Base-by-base conservation (phyloP, 352 stramenopile genomes). In the Phytopythium mirpurense region DNA sequence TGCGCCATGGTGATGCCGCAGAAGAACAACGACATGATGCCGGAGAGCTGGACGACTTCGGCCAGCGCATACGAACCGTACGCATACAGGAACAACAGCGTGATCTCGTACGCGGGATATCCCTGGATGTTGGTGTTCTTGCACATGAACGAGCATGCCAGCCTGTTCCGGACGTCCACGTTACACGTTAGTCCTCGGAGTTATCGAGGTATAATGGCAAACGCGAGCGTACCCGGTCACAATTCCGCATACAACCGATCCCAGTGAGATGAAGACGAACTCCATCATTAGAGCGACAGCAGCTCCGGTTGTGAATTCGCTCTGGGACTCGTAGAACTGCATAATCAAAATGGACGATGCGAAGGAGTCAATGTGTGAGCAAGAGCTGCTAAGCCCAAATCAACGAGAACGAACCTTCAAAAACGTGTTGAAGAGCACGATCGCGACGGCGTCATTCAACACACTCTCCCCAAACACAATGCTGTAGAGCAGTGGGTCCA, bases 371-470 rank as follows among this genome's bases (percentile, higher is more conserved):
- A 40, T 23, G 4, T 36, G 3, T 15, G 35, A 47, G 36, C 40
- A 36, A 18, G 5, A 60, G 16, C 26, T 23, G 24, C 18, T 46
- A 44, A 40, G 41, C 27, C 49, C 26, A 14, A 31, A 21, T n/a
- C 9, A 32, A 31, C 23, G 44, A 37, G 2, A 32, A 42, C 92
- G 87, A 59, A 94, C 90, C 60, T 96, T 93, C 11, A 94, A 72
- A 65, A 98, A 98, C 10, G 92, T 98, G 53, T 98, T 96, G 73
- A 98, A 99, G 5, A 99, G 70, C 31, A 98, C 95, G 72, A 99
- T 98, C 16, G 92, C 91, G 34, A 99, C 90, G 1, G 96, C 96
- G 72, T 99, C 96, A 60, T 99, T 99, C 31, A 99, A 62, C 15
- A 99, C 95, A 53, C 80, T 97, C 55, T 99, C 96, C 41, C 96